Base-by-base conservation (phyloP, 2,329 filamentous ascomycete species). In the Fusarium nanum region DNA sequence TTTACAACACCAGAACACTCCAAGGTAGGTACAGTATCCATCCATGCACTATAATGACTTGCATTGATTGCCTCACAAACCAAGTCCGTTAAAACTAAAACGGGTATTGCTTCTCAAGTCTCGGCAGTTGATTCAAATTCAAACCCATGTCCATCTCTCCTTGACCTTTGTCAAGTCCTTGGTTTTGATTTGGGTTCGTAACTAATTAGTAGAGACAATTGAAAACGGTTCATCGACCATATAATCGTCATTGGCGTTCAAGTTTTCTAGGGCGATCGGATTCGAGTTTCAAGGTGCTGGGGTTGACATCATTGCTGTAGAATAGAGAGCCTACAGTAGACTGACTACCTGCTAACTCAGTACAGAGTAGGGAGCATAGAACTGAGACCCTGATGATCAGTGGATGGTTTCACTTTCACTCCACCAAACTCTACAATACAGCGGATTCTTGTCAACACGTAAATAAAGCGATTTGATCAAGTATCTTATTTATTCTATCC, bases 271-370 rank as follows among this genome's bases (percentile, higher is more conserved):
- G 32, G 32, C 22, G 32, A 28, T 55, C 49, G 44, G 25, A 6
- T 37, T 18, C 34, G 22, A 27, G 23, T 28, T 53, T 53, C 34
- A 52, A 41, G 32, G 22, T 52, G 32, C 10, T 41, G 42, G 25
- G 20, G 42, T 60, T 70, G 67, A 70, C 68, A 70, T 70, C 67
- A 70, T 71, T 53, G 40, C 27, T 23, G 32, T 22, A 54, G 11
- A 28, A 14, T 16, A 32, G 10, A 28, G 27, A 7, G 7, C 23
- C 7, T 30, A 30, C 12, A 14, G 13, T 30, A 27, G 22, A 23
- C 22, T 23, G n/a, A n/a, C n/a, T n/a, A n/a, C n/a, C n/a, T n/a
- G n/a, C 22, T 23, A 23, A 23, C 4, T 5, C 22, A 25, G 23
- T 25, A 25, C 6, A 28, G 27, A 28, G 27, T 11, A 30, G 28